Base-by-base conservation (phyloP, 2,329 filamentous ascomycete species). In the Zymoseptoria passerinii region DNA sequence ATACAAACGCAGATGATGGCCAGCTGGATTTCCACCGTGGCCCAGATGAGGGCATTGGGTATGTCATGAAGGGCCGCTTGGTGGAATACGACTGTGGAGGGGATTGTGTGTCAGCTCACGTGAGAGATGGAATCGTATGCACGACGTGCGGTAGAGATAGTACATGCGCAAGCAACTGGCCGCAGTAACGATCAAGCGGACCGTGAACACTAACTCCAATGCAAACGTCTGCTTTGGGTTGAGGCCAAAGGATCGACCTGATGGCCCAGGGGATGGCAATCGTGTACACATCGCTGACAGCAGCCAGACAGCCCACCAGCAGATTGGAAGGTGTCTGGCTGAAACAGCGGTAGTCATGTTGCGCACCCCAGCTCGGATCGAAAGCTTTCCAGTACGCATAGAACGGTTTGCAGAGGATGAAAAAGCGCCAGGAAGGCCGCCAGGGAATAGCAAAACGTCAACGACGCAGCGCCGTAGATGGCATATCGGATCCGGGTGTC, bases 1-100 rank as follows among this genome's bases (percentile, higher is more conserved):
- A 67, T 64, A 50, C 67, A 69, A 3, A 68, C 66, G 55, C 68
- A 70, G 53, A 71, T 69, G 50, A 71, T 66, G 18, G 64, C 68
- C 1, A 70, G 61, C 20, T 70, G 68, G 18, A 61, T 62, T 58
- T 71, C 68, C 23, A 70, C 54, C 10, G 67, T 40, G 4, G 63
- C 64, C 66, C 66, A 70, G 48, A 40, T 13, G 23, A 23, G 23
- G 4, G 23, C 23, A 23, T 23, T 2, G 23, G 23, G 23, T 2
- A 23, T 23, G 23, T 23, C 23, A 23, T 23, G 2, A 23, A 23
- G 4, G 23, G 23, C 23, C 2, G 23, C 23, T 23, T 23, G 23
- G 23, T 23, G 23, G 35, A 13, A 40, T 1, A 40, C 35, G 4
- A 40, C 35, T 40, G 64, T 61, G 61, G 61, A 66, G 67, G 50